Evolutionary conservation across 2,329 filamentous ascomycete genomes (phyloP).

Genomic region (Fusarium coicis): DNA sequence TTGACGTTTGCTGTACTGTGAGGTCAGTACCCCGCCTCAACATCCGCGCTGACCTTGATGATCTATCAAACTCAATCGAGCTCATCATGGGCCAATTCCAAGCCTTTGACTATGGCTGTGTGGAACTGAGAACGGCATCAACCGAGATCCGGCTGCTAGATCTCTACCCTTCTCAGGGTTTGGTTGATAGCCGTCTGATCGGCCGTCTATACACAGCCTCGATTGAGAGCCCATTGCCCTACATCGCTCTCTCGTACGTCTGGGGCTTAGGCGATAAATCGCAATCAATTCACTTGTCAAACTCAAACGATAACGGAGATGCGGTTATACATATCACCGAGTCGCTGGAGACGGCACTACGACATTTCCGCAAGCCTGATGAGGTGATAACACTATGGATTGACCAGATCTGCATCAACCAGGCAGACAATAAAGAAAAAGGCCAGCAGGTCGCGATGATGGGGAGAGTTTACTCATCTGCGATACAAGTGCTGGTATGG

Average conservation of each 20-base stretch:
- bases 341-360: background rate
- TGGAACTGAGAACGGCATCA: background rate
- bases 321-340: background rate
- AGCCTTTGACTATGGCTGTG: background rate
- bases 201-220: background rate
- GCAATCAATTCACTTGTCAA: background rate
- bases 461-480: background rate
- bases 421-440: background rate
- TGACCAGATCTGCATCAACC: background rate
- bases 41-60: background rate
- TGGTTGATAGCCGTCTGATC: accelerated
- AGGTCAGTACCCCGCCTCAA: background rate
- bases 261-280: background rate
- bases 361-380: background rate
- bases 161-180: background rate
- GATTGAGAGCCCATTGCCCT: accelerated
- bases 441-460: background rate
- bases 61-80: background rate
- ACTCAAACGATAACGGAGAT: no score
- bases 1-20: background rate
- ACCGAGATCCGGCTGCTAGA: background rate
- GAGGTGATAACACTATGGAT: background rate
- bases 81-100: background rate
- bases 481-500: background rate
- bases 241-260: background rate